Percentiles rank a stretch among this genome's conserved stretches.
Conservation (phyloP, 345 rosid genomes). For the Kernera saxatilis region DNA sequence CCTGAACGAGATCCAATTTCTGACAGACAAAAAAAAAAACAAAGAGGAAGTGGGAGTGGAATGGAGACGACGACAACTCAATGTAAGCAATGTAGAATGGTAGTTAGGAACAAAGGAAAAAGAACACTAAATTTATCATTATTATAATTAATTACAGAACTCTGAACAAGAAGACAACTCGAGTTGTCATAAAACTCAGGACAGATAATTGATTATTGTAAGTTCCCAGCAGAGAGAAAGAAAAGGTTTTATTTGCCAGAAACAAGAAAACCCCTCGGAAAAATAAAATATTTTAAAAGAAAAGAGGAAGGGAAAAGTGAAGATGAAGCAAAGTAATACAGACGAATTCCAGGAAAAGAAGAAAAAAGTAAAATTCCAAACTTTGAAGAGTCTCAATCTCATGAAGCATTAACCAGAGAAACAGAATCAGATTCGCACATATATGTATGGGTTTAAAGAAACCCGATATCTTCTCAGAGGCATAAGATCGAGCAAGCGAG, state of each 20-base stretch:
- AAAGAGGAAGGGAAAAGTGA: conserved; percentile 4
- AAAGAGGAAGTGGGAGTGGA: conserved; percentile 20
- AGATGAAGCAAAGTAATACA: conserved; percentile 26
- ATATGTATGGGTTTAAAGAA: neutral
- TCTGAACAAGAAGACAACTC: conserved; percentile 32
- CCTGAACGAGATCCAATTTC: conserved; percentile 19
- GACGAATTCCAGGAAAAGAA: neutral
- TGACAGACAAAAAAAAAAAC: conserved; percentile 10
- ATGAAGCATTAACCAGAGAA: conserved; percentile 11
- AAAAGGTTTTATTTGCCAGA: conserved; percentile 14
- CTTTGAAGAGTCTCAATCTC: conserved; percentile 22
- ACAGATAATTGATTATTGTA: conserved; percentile 9
- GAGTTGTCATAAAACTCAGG: conserved; percentile 20
- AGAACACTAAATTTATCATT: conserved; percentile 4
- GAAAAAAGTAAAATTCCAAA: neutral
- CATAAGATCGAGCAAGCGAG: conserved; percentile 1
- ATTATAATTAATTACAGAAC: conserved; percentile 22
- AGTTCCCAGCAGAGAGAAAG: conserved; percentile 3
- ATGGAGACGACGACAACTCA: conserved; percentile 28
- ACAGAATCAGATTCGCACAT: conserved; percentile 20
- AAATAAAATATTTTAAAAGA: neutral
- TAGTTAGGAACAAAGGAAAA: conserved; percentile 22
- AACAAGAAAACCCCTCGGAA: conserved; percentile 21
- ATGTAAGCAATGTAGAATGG: conserved; percentile 14
- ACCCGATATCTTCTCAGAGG: neutral